A percentile compares a stretch with the other conserved stretches of the same genome.
These are phyloP conservation scores for Murraya koenigii DNA, from an alignment of 345 rosid genomes.

Conservation along the genomic window DNA sequence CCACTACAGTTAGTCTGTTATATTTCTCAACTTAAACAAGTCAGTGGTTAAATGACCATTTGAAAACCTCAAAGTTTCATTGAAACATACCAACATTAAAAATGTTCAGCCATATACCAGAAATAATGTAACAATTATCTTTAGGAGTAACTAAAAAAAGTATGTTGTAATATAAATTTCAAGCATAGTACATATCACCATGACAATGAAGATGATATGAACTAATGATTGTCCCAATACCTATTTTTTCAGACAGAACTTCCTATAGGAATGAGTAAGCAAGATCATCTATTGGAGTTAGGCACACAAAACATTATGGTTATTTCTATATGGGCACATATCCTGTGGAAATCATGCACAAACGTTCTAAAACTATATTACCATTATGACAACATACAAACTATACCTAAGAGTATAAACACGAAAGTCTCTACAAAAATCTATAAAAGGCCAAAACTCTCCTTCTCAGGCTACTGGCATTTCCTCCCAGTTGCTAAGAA, in stretches of 20 bases:
- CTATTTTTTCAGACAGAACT: not conserved
- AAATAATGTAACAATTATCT: not conserved
- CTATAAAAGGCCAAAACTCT: no score
- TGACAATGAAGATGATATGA: not conserved
- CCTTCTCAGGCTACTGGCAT: no score
- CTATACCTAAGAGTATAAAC: no score
- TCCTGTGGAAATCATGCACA: not conserved
- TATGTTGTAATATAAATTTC: not conserved
- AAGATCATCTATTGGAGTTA: not conserved
- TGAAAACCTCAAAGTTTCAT: not conserved
- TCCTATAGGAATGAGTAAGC: not conserved
- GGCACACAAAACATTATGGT: not conserved
- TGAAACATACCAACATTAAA: not conserved
- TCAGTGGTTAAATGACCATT: not conserved
- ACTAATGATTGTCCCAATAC: not conserved
- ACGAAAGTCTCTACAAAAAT: no score
- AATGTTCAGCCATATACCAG: not conserved
- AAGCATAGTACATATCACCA: constrained; percentile 1
- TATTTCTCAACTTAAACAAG: constrained; percentile 1
- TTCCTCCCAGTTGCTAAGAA: no score
- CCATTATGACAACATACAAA: not conserved
- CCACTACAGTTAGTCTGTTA: not conserved
- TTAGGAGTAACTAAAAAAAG: not conserved
- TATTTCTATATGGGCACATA: not conserved
- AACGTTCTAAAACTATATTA: not conserved